phyloP scores from a whole-genome alignment of 208 protist genomes.

The Trypanosoma melophagium region DNA sequence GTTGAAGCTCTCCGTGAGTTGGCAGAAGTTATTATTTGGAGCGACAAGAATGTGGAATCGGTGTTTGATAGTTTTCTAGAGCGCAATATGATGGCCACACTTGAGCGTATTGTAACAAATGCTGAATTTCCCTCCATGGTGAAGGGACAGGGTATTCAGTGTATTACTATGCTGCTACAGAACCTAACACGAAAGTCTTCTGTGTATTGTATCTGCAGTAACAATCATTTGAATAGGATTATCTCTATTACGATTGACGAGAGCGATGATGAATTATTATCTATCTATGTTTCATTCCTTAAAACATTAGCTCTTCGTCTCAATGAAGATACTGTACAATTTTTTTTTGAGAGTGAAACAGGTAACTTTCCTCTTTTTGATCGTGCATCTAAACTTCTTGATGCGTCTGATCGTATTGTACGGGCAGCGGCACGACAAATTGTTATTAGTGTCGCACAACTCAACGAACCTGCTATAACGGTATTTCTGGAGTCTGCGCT shows the following conservation, averaged over 20 bases:
- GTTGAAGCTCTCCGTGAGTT: slow-evolving; percentile 52
- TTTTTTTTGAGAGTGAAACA: slow-evolving; percentile 73
- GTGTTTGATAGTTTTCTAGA: slow-evolving; percentile 74
- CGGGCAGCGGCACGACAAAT: slow-evolving; percentile 81
- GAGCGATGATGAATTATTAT: slow-evolving; percentile 72
- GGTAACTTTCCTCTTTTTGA: slow-evolving; percentile 73
- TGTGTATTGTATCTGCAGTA: slow-evolving; percentile 81
- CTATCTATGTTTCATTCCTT: slow-evolving; percentile 83
- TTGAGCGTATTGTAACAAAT: slow-evolving; percentile 74
- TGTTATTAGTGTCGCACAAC: slow-evolving; percentile 65
- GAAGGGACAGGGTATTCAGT: slow-evolving; percentile 72
- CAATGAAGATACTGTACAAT: slow-evolving; percentile 75
- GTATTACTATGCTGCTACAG: slow-evolving; percentile 76
- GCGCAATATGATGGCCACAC: slow-evolving; percentile 57
- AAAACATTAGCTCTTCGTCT: slow-evolving; percentile 80
- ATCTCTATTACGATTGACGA: slow-evolving; percentile 73
- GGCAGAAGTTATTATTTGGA: slow-evolving; percentile 81
- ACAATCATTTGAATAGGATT: slow-evolving; percentile 88
- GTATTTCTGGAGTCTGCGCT: slow-evolving; percentile 47
- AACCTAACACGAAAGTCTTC: slow-evolving; percentile 66
- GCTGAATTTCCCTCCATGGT: slow-evolving; percentile 40
- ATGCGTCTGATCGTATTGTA: slow-evolving; percentile 60
- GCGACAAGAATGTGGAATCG: slow-evolving; percentile 65
- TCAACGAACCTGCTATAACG: slow-evolving; percentile 50
- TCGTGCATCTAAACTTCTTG: slow-evolving; percentile 61